Evolutionary conservation across 768 basidiomycete species (phyloP).

Genomic region (Lanmaoa rubissima): DNA sequence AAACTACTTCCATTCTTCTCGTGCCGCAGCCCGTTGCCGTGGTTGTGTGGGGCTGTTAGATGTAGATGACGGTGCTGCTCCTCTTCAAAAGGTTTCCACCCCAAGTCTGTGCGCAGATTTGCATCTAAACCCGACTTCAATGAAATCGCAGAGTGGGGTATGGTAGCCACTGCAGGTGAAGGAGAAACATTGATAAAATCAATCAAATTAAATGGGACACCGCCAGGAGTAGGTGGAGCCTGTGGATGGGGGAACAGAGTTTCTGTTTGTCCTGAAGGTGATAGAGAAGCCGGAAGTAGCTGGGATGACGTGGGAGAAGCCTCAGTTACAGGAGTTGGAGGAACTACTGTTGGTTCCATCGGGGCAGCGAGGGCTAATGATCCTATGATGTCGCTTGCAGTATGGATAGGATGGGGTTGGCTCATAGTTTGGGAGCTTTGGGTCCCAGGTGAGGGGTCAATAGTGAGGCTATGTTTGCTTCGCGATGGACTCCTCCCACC

Average conservation of each 20-base stretch:
- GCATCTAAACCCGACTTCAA: slow-evolving; percentile 39
- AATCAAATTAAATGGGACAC: slow-evolving; percentile 56
- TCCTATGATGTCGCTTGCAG: slow-evolving; percentile 11
- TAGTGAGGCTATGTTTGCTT: slow-evolving; percentile 28
- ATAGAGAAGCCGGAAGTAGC: slow-evolving; percentile 24
- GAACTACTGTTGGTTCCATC: slow-evolving; percentile 33
- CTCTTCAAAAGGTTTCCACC: slow-evolving; percentile 68
- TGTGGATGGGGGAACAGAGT: slow-evolving; percentile 26
- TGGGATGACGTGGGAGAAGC: slow-evolving; percentile 23
- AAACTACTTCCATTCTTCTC: slow-evolving; percentile 27
- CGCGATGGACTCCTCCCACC: slow-evolving; percentile 25
- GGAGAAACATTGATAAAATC: slow-evolving; percentile 77
- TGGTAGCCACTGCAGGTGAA: slow-evolving; percentile 45
- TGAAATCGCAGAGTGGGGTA: slow-evolving; percentile 32
- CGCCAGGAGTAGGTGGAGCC: slow-evolving; percentile 36
- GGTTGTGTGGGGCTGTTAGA: slow-evolving; percentile 11
- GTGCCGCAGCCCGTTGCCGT: slow-evolving; percentile 24
- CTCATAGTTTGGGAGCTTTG: slow-evolving; percentile 23
- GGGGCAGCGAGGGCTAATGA: slow-evolving; percentile 28
- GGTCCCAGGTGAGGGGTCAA: slow-evolving; percentile 25
- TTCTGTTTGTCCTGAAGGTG: slow-evolving; percentile 25
- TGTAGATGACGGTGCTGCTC: slow-evolving; percentile 52
- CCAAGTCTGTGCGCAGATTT: slow-evolving; percentile 61
- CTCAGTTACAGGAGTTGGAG: slow-evolving; percentile 33
- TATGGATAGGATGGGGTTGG: slow-evolving; percentile 18